phyloP scores from a whole-genome alignment of 2,329 filamentous ascomycete genomes.

The Fusarium compactum region DNA sequence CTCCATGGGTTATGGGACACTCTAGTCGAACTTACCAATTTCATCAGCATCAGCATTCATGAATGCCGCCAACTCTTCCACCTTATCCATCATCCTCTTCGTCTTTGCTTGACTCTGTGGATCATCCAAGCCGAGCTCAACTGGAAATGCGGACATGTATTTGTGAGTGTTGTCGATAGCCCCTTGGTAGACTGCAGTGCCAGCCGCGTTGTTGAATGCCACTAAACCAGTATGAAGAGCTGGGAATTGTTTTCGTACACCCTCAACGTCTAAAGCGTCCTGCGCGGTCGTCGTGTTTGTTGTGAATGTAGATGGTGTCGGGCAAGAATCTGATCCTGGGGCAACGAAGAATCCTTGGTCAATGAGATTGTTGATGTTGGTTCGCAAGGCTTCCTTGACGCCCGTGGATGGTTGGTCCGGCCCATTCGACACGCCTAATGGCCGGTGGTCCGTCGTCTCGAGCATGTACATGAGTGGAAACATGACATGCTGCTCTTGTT shows the following conservation, averaged over 20 bases:
- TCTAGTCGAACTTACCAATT: background rate
- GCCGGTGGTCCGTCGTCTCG: background rate
- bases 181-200: background rate
- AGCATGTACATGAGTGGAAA: slow-evolving; percentile 3
- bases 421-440: background rate
- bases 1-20: background rate
- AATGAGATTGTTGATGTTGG: background rate
- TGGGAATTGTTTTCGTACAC: background rate
- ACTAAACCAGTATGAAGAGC: background rate
- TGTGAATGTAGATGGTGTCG: background rate
- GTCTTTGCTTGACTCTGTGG: background rate
- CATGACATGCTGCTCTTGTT: slow-evolving; percentile 1
- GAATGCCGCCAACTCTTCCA: background rate
- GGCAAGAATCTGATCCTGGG: background rate
- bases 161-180: slow-evolving; percentile 1
- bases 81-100: slow-evolving; percentile 3
- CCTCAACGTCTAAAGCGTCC: background rate
- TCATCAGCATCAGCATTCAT: slow-evolving; percentile 5
- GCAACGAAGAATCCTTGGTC: background rate
- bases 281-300: background rate
- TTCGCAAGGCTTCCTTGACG: background rate
- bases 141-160: slow-evolving; percentile 5
- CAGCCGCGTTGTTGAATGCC: slow-evolving; percentile 6
- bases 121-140: slow-evolving; percentile 5
- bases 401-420: background rate